Percentiles rank a stretch among this genome's conserved stretches.
Conservation (phyloP, 1,284 basidiomycete genomes). For the Pseudozyma pruni region DNA sequence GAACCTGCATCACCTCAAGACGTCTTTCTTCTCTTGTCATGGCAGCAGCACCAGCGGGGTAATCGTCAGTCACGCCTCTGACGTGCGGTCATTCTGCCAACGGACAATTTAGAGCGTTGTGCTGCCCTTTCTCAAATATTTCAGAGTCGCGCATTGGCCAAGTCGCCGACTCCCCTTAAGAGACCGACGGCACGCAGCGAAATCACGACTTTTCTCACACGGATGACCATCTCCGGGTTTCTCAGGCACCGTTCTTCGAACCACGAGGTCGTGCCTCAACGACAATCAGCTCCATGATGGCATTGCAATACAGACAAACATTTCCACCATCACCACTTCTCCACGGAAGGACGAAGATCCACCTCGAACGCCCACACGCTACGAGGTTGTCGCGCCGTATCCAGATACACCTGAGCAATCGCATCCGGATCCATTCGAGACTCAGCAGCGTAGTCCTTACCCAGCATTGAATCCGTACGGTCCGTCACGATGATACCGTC, state of each 20-base stretch:
- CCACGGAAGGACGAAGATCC: conserved; percentile 41
- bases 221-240: too few relatives aligned
- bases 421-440: conserved; percentile 49
- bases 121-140: neutral
- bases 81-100: too few relatives aligned
- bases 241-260: too few relatives aligned
- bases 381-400: conserved; percentile 34
- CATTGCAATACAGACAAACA: too few relatives aligned
- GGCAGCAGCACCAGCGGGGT: neutral
- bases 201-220: too few relatives aligned
- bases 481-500: conserved; percentile 38
- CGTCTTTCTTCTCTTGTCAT: too few relatives aligned
- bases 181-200: neutral
- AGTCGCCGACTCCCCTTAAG: neutral
- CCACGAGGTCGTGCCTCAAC: too few relatives aligned
- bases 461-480: conserved; percentile 15
- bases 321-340: conserved; percentile 47
- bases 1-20: too few relatives aligned
- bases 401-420: conserved; percentile 53
- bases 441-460: conserved; percentile 25
- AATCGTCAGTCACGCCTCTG: neutral
- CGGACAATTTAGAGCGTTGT: too few relatives aligned
- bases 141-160: conserved; percentile 6
- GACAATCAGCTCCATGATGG: too few relatives aligned
- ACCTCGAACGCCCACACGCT: conserved; percentile 48